phyloP scores from a whole-genome alignment of 495 filamentous ascomycete genomes.

The Aeminium ludgeri region DNA sequence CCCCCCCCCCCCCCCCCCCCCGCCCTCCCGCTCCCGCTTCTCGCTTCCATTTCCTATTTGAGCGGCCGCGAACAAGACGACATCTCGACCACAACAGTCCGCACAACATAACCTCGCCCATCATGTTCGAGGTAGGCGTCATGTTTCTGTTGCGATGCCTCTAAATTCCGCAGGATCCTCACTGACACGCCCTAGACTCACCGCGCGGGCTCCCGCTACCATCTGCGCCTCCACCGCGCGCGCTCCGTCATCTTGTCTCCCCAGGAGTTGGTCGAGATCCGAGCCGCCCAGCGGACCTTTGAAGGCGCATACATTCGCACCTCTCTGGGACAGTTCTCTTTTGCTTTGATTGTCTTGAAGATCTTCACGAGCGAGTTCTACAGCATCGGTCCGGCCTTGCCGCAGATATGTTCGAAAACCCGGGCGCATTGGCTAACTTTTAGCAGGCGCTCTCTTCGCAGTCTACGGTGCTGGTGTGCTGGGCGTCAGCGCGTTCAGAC shows the following conservation, averaged over 20 bases:
- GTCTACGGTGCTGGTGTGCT: slow-evolving; percentile 77
- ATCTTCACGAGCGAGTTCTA: slow-evolving; percentile 96
- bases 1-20: no score
- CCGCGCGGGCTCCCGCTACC: slow-evolving; percentile 22
- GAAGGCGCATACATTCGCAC: slow-evolving; percentile 95
- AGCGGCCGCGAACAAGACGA: no score
- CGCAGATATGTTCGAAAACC: neutral
- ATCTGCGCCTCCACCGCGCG: slow-evolving; percentile 65
- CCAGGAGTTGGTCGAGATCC: slow-evolving; percentile 79
- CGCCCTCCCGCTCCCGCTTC: neutral
- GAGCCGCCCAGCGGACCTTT: slow-evolving; percentile 87
- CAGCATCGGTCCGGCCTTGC: slow-evolving; percentile 49
- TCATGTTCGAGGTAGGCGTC: neutral
- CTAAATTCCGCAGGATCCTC: neutral
- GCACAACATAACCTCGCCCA: neutral
- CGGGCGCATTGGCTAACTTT: neutral
- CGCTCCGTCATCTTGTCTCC: slow-evolving; percentile 65
- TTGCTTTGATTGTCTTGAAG: slow-evolving; percentile 83
- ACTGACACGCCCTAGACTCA: slow-evolving; percentile 11
- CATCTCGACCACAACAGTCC: no score
- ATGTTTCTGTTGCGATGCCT: no score
- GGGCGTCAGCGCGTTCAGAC: slow-evolving; percentile 59
- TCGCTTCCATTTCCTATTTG: no score
- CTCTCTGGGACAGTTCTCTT: slow-evolving; percentile 82
- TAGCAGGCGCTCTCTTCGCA: slow-evolving; percentile 29